phyloP scores from a whole-genome alignment of 495 filamentous ascomycete genomes.

The Annulohypoxylon nitens region DNA sequence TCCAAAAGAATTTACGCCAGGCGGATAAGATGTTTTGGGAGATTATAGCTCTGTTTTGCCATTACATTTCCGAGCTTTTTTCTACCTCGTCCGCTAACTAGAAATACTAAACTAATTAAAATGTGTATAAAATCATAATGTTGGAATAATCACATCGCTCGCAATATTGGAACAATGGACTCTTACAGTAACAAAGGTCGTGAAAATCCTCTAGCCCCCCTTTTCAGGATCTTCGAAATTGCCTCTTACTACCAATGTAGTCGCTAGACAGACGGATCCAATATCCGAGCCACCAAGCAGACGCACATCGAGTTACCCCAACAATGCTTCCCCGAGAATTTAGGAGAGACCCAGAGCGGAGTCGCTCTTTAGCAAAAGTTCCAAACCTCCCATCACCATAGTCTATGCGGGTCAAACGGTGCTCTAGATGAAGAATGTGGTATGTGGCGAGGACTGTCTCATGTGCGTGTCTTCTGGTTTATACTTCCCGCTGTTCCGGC shows the following conservation, averaged over 20 bases:
- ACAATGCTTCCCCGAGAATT: background rate
- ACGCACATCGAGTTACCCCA: background rate
- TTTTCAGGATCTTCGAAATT: background rate
- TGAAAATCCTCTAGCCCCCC: background rate
- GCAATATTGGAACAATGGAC: too few relatives aligned
- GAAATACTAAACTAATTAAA: too few relatives aligned
- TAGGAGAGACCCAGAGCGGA: conserved; percentile 1
- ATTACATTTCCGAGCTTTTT: too few relatives aligned
- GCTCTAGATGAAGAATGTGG: background rate
- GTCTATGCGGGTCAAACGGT: background rate
- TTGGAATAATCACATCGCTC: too few relatives aligned
- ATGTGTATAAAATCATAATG: too few relatives aligned
- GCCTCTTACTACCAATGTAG: background rate
- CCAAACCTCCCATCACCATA: background rate
- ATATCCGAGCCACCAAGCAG: background rate
- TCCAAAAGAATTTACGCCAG: background rate
- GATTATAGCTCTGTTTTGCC: too few relatives aligned
- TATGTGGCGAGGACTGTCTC: conserved; percentile 36
- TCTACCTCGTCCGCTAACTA: too few relatives aligned
- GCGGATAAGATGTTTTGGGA: too few relatives aligned
- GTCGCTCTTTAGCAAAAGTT: background rate
- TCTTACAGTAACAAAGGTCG: background rate
- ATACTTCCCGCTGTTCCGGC: background rate
- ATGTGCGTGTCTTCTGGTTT: conserved; percentile 51
- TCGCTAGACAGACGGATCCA: background rate